Percentiles rank a stretch among this genome's conserved stretches.
These are phyloP conservation scores for Talaromyces verruculosus DNA, from an alignment of 2,329 filamentous ascomycete genomes.

Conservation along the genomic window DNA sequence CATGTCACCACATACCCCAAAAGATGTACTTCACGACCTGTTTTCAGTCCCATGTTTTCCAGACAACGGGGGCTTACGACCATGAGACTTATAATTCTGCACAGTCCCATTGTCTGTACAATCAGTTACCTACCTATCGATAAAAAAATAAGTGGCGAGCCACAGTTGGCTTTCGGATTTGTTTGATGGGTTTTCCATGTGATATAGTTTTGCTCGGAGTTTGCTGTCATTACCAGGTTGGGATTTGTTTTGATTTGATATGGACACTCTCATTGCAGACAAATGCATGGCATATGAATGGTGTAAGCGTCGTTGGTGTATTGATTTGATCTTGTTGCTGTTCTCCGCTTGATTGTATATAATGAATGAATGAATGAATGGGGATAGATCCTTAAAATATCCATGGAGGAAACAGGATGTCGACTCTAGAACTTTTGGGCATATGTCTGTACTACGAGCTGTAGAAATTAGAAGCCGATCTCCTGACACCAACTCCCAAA, in stretches of 20 bases:
- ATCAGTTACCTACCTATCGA: background rate
- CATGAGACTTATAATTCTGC: background rate
- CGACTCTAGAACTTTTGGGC: too few species aligned
- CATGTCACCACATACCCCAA: background rate
- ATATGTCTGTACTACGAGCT: too few species aligned
- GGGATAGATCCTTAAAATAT: background rate
- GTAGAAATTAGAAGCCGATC: too few species aligned
- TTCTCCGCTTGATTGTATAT: conserved; percentile 12
- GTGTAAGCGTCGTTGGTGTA: background rate
- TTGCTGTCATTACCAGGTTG: background rate
- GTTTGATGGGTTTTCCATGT: conserved; percentile 1
- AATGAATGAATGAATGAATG: conserved; percentile 13
- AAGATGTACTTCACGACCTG: conserved; percentile 1
- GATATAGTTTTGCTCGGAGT: conserved; percentile 10
- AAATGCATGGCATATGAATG: conserved; percentile 14
- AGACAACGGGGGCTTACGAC: background rate
- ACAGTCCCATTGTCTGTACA: background rate
- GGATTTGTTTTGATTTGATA: background rate
- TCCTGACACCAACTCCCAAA: background rate
- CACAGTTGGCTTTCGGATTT: background rate
- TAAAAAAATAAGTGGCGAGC: background rate
- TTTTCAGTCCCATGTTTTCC: background rate
- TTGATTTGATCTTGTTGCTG: background rate
- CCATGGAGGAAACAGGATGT: background rate
- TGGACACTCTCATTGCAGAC: conserved; percentile 7